Base-by-base conservation (phyloP, 805 yeast species). In the Suhomyces tanzawaensis region DNA sequence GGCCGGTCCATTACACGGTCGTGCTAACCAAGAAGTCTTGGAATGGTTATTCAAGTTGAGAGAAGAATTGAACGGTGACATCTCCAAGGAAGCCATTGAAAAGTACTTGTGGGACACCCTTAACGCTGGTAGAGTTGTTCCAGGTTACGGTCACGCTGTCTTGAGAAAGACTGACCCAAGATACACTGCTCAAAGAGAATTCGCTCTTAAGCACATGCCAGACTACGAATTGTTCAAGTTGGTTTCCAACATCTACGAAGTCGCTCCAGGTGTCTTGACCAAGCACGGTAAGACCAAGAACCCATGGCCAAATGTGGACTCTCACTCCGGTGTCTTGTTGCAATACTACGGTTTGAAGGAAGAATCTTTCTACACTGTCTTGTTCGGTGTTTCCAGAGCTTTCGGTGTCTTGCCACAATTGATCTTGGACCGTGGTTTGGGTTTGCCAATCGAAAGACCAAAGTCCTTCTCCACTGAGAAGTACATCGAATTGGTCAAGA, bases 101-200 rank as follows among this genome's bases (percentile, higher is more conserved):
- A 69, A 72, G 49, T 79, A 81, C 70, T 66, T 85, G 53, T 84
- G 93, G 93, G 71, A 72, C 28, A 67, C 83, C 36, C 72, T 85
- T 49, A 78, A 81, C 62, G 69, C 81, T 32, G 86, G 86, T 45
- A 76, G 89, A 55, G 93, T 85, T 44, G 81, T 85, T 46, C 95
- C 95, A 46, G 95, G 95, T 45, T 85, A 85, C 69, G 95, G 95
- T 33, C 95, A 85, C 62, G 93, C 93, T 39, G 93, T 85, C 36
- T 72, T 85, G 62, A 75, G 95, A 66, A 79, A 77, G 72, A 80
- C 91, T 35, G 93, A 85, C 63, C 93, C 93, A 44, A 74, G 93
- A 53, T 85, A 79, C 68, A 71, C 76, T 40, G 91, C 90, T 41
- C 81, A 81, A 71, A 71, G 82, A 55, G 76, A 76, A 53, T 83